These are phyloP conservation scores for Typha latifolia DNA, from an alignment of 176 grass and related monocot species.

Conservation along the genomic window DNA sequence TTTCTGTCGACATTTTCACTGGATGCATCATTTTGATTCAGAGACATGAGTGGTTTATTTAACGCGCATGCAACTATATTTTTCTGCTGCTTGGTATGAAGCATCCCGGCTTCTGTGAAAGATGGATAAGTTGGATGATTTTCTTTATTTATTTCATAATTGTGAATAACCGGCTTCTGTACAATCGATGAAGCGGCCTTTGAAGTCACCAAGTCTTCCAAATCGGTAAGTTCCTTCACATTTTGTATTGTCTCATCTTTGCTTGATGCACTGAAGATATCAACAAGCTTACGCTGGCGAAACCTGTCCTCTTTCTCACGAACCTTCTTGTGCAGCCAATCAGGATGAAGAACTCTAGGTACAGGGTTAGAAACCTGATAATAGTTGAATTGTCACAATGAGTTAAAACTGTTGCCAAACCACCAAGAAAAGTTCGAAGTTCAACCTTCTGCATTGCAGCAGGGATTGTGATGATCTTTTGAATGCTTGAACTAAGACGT, in stretches of 20 bases:
- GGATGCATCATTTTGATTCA: slow-evolving; percentile 26
- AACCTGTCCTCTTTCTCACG: slow-evolving; percentile 90
- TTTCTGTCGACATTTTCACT: slow-evolving; percentile 46
- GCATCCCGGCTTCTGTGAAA: slow-evolving; percentile 25
- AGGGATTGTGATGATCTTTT: slow-evolving; percentile 98
- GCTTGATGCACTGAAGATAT: slow-evolving; percentile 65
- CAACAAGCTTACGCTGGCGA: slow-evolving; percentile 78
- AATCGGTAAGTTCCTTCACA: slow-evolving; percentile 36
- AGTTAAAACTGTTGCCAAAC: slow-evolving; percentile 14
- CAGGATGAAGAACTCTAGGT: slow-evolving; percentile 89
- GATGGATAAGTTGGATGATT: slow-evolving; percentile 36
- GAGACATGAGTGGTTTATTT: slow-evolving; percentile 22
- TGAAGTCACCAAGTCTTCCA: slow-evolving; percentile 62
- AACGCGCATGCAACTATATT: slow-evolving; percentile 18
- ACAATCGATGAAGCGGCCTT: slow-evolving; percentile 19
- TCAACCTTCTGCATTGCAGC: slow-evolving; percentile 96
- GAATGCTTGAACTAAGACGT: slow-evolving; percentile 78
- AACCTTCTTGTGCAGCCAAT: slow-evolving; percentile 96
- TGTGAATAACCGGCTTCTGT: slow-evolving; percentile 30
- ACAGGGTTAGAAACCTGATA: slow-evolving; percentile 92
- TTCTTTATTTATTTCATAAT: slow-evolving; percentile 48
- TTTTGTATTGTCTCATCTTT: slow-evolving; percentile 36
- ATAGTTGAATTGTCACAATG: slow-evolving; percentile 20
- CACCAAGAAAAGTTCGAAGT: slow-evolving; percentile 14
- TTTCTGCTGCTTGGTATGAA: slow-evolving; percentile 20